Evolutionary conservation across 306 rosid genomes (phyloP), one percentile per base, ranked within the genome.

Genomic region (Corylus americana): DNA sequence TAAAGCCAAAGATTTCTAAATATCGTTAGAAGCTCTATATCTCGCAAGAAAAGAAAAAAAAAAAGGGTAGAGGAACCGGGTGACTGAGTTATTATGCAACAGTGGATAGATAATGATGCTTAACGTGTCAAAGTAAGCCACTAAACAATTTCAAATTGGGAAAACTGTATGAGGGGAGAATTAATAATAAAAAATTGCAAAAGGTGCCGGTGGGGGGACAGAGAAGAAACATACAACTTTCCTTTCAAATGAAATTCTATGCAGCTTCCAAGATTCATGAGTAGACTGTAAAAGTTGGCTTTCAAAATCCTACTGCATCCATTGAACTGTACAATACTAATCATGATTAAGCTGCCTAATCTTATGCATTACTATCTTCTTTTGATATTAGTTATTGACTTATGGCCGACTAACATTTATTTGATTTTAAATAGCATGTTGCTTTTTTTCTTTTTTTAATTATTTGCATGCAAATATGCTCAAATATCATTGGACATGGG

Each of bases 61-160:
- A 13, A 12, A 16, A n/a, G 20, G 11, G 3, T 27, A 8, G 39
- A 70, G 45, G 45, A 67, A 25, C 18, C 49, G 27, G 45, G 71
- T 55, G 78, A 68, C 72, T 20, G 68, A 80, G 49, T 27, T 45
- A 55, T 25, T 55, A 77, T 76, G 79, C 39, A 64, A 78, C 69
- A 29, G 22, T 20, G 58, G 12, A 44, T 44, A 13, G 44, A 64
- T 70, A 8, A 64, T 59, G 8, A 64, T 77, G 71, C 77, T 49
- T 27, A 39, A 29, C 49, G 59, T 71, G 66, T 71, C 57, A 47
- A 63, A 39, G 72, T 48, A 48, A 49, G 53, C 16, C 53, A 49
- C 53, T 45, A 8, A 7, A 48, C 7, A 17, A 50, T 16, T 78
- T 16, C 17, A 68, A 66, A 84, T 29, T 61, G 39, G 45, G 47